These are phyloP conservation scores for Stellera chamaejasme DNA, from an alignment of 345 rosid species.

Conservation along the genomic window DNA sequence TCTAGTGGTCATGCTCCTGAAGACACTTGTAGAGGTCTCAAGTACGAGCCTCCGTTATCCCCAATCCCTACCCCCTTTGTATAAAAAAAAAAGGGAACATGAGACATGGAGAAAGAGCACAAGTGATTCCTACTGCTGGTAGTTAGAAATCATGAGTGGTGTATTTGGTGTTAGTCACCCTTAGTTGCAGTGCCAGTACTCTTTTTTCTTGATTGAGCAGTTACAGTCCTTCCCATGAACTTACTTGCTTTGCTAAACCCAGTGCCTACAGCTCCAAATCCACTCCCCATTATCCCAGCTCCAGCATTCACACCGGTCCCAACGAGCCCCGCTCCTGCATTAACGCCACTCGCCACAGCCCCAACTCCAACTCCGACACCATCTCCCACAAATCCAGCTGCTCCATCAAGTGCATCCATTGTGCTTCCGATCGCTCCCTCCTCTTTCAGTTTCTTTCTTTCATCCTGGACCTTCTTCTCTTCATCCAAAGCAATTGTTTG, in stretches of 20 bases:
- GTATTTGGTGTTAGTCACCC: too few relatives aligned
- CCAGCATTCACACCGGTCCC: conserved; percentile 38
- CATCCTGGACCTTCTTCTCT: conserved; percentile 82
- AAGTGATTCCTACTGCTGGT: too few relatives aligned
- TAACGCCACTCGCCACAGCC: conserved; percentile 59
- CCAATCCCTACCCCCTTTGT: too few relatives aligned
- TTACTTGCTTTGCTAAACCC: conserved; percentile 83
- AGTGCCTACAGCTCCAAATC: conserved; percentile 71
- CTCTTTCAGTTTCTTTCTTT: conserved; percentile 71
- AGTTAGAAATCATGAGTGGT: too few relatives aligned
- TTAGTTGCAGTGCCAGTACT: not conserved
- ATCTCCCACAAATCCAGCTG: conserved; percentile 64
- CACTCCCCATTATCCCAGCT: conserved; percentile 55
- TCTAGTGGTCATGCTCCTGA: too few relatives aligned
- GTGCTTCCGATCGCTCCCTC: conserved; percentile 96
- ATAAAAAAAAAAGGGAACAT: too few relatives aligned
- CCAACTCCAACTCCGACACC: conserved; percentile 79
- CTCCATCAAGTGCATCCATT: conserved; percentile 75
- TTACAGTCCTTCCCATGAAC: conserved; percentile 78
- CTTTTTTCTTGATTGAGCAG: conserved; percentile 43
- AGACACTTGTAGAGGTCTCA: too few relatives aligned
- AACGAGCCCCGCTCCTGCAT: conserved; percentile 64
- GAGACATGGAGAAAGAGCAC: too few relatives aligned
- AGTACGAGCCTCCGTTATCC: too few relatives aligned
- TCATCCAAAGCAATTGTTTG: conserved; percentile 71